phyloP scores from a whole-genome alignment of 768 basidiomycete species.

The Boletus rubescentipes region DNA sequence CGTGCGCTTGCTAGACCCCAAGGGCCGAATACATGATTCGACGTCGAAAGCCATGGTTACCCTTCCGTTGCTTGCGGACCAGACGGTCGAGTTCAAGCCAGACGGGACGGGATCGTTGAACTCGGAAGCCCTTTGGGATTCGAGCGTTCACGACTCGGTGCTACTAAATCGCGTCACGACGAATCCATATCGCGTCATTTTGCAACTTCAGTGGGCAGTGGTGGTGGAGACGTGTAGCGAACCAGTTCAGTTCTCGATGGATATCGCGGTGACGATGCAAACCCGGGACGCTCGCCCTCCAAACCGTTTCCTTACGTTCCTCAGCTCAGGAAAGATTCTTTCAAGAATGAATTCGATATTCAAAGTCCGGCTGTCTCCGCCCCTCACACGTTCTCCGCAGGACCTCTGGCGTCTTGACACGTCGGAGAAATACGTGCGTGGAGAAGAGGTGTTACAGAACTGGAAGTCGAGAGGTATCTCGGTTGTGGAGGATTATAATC shows the following conservation, averaged over 20 bases:
- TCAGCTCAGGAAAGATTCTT: slow-evolving; percentile 74
- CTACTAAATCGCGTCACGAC: slow-evolving; percentile 85
- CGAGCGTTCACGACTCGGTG: slow-evolving; percentile 82
- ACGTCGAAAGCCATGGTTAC: slow-evolving; percentile 68
- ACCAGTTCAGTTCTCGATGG: slow-evolving; percentile 86
- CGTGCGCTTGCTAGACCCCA: slow-evolving; percentile 80
- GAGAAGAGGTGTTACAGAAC: slow-evolving; percentile 77
- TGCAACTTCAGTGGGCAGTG: slow-evolving; percentile 76
- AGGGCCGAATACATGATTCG: slow-evolving; percentile 79
- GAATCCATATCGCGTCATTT: slow-evolving; percentile 70
- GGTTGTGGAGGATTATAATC: slow-evolving; percentile 82
- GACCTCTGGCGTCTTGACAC: slow-evolving; percentile 97
- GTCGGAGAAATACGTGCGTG: slow-evolving; percentile 90
- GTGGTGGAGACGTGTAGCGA: slow-evolving; percentile 82
- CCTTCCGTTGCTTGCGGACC: slow-evolving; percentile 72
- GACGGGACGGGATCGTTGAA: slow-evolving; percentile 79
- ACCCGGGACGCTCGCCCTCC: slow-evolving; percentile 85
- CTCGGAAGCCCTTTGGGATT: slow-evolving; percentile 87
- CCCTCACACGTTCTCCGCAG: slow-evolving; percentile 79
- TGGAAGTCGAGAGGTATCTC: slow-evolving; percentile 91
- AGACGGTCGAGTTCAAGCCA: slow-evolving; percentile 69
- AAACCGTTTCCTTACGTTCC: slow-evolving; percentile 70
- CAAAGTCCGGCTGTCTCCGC: slow-evolving; percentile 75
- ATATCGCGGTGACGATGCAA: slow-evolving; percentile 81
- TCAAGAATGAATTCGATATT: slow-evolving; percentile 84